A percentile compares a stretch with the other conserved stretches of the same genome.
Conservation (phyloP, 1,284 basidiomycete genomes). For the Flammula alnicola region DNA sequence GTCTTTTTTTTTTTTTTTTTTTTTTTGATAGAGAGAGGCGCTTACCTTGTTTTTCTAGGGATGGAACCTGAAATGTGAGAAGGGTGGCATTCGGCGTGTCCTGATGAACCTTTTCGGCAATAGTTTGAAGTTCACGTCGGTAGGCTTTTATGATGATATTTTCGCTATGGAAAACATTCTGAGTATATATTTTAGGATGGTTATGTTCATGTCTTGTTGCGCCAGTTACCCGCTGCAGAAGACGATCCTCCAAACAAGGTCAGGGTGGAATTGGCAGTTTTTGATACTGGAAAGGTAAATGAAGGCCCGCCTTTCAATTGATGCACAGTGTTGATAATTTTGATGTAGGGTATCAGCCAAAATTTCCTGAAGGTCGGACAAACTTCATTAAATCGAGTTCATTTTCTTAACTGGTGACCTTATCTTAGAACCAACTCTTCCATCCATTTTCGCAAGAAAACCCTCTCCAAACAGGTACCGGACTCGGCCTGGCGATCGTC, state of each 20-base stretch:
- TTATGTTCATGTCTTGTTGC: constrained; percentile 85
- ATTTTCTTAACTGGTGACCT: constrained; percentile 1
- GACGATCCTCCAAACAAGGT: constrained; percentile 61
- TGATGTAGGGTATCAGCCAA: constrained; percentile 77
- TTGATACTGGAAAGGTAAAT: constrained; percentile 86
- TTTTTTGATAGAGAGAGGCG: background rate
- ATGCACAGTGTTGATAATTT: too few relatives aligned
- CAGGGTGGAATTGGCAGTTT: constrained; percentile 84
- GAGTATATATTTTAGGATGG: constrained; percentile 66
- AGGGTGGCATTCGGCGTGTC: constrained; percentile 89
- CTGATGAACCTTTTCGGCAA: constrained; percentile 97
- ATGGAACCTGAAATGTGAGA: constrained; percentile 90
- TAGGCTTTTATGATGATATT: constrained; percentile 35
- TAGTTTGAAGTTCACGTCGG: constrained; percentile 90
- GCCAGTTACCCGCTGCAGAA: constrained; percentile 65
- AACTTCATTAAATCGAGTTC: background rate
- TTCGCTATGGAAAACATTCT: background rate
- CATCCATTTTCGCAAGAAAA: constrained; percentile 97
- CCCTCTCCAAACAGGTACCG: constrained; percentile 90
- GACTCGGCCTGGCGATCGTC: constrained; percentile 96
- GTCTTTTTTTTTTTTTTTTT: constrained; percentile 2
- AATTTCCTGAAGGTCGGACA: constrained; percentile 79
- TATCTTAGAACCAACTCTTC: constrained; percentile 86
- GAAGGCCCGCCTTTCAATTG: constrained; percentile 48
- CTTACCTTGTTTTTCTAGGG: constrained; percentile 64